Evolutionary conservation across 768 basidiomycete genomes (phyloP).

Genomic region (Mycena filopes): DNA sequence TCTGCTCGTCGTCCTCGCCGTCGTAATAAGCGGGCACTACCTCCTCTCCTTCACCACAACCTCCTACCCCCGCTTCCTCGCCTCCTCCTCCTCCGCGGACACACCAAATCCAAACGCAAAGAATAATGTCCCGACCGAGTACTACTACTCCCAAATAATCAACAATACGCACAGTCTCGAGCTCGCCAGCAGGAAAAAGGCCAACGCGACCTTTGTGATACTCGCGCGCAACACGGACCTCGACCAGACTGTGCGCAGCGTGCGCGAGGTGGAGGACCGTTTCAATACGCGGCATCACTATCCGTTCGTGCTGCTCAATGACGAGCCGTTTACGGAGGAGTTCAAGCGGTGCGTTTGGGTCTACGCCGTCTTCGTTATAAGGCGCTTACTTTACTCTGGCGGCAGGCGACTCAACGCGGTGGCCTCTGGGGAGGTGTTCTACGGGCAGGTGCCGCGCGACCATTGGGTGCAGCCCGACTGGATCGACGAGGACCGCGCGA

Average conservation of each 20-base stretch:
- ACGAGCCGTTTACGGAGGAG: conserved; percentile 77
- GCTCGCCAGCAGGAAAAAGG: conserved; percentile 36
- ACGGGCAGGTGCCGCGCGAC: conserved; percentile 70
- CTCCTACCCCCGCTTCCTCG: conserved; percentile 43
- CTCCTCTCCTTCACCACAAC: conserved; percentile 63
- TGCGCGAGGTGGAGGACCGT: conserved; percentile 82
- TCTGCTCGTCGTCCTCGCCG: background rate
- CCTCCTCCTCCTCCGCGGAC: background rate
- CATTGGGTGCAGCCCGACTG: conserved; percentile 77
- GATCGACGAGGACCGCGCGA: conserved; percentile 78
- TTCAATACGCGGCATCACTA: conserved; percentile 85
- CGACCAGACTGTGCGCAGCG: conserved; percentile 68
- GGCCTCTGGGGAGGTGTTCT: conserved; percentile 48
- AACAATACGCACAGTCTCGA: conserved; percentile 47
- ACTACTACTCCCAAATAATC: conserved; percentile 31
- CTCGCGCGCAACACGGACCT: conserved; percentile 78
- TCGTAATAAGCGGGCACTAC: conserved; percentile 46
- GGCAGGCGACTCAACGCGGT: conserved; percentile 43
- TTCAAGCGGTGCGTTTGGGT: conserved; percentile 67
- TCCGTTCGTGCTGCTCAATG: conserved; percentile 90
- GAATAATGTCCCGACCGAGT: conserved; percentile 29
- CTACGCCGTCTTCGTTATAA: background rate
- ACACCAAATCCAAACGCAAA: background rate
- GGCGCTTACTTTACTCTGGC: background rate
- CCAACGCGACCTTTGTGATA: conserved; percentile 57